Base-by-base conservation (phyloP, 352 stramenopile genomes). In the Phytophthora meadii region DNA sequence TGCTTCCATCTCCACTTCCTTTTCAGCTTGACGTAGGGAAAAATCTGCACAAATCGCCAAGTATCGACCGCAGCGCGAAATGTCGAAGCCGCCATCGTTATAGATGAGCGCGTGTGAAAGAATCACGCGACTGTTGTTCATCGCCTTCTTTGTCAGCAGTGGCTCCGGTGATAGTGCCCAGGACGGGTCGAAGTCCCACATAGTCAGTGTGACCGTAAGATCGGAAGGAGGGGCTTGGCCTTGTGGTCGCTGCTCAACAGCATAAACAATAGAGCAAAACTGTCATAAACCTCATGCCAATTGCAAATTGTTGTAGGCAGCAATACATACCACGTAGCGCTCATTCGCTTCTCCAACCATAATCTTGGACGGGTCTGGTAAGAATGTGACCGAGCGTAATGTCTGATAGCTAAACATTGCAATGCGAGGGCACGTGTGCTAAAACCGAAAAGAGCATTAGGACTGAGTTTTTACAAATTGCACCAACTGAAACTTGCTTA, bases 31-130 rank as follows among this genome's bases (percentile, higher is more conserved):
- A 55, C 93, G 77, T 10, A 94, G 51, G 12, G 86, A 98, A 69
- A 98, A 98, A 67, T 98, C 94, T 22, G 95, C 94, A 79, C 96
- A 99, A 45, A 97, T 97, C 39, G 93, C 95, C 32, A 99, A 83
- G 46, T 97, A 96, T 24, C 91, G 92, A 2, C 97, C 97, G 66
- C 97, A 98, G 15, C 85, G 81, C 14, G 96, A 98, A 41, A 99
- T 89, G 76, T 99, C 97, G 76, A 99, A 98, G 36, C 97, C 97
- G 48, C 97, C 96, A 72, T 99, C 96, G 67, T 99, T 99, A 76
- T 99, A 99, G 27, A 99, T 90, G 51, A 99, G 83, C 4, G 97
- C 94, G 55, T 97, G 89, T 1, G 90, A 94, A 41, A 98, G 70
- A 60, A 96, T 84, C 0, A 90, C 73, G 9, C 84, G 86, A 25